Evolutionary conservation across 1,284 basidiomycete genomes (phyloP), one percentile per base, ranked within the genome.

Genomic region (Rhodotorula sp.): DNA sequence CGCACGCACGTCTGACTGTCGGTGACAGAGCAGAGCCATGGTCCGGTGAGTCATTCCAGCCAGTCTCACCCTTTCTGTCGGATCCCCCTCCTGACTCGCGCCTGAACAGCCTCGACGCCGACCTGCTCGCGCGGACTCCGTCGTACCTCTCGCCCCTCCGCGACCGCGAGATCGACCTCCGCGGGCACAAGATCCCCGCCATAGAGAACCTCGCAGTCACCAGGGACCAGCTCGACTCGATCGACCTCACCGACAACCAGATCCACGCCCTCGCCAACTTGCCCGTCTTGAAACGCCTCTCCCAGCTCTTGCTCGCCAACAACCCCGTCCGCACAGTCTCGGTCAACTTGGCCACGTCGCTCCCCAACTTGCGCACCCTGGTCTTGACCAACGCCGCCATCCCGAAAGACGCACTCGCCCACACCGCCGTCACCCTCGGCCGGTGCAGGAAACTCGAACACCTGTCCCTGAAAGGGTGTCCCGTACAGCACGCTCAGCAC

Each of bases 121-220:
- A 95, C 86, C 87, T 95, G 76, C 85, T 95, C 74, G 87, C 87
- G 28, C 87, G 90, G 80, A 88, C 88, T 60, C 83, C 86, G 64
- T 91, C 91, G 68, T 87, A 88, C 72, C 85, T 97, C 76, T 97
- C 95, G 80, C 88, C 94, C 47, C 82, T 95, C 68, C 95, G 93
- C 83, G 94, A 99, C 82, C 87, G 97, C 69, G 92, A 98, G 83
- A 86, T 99, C 71, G 94, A 97, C 81, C 87, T 97, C 64, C 84
- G 94, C 87, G 94, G 94, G 70, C 91, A 93, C 83, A 95, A 95
- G 87, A 97, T 99, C 79, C 93, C 95, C 59, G 89, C 92, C 64
- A 99, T 99, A 80, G 97, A 99, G 88, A 99, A 99, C 85, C 86
- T 99, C 78, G 97, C 95, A 84, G 93, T 97, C 79, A 97, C 92